Percentiles rank a stretch among this genome's conserved stretches.
phyloP scores from a whole-genome alignment of 2,329 filamentous ascomycete species.

The Sclerotinia sclerotiorum region DNA sequence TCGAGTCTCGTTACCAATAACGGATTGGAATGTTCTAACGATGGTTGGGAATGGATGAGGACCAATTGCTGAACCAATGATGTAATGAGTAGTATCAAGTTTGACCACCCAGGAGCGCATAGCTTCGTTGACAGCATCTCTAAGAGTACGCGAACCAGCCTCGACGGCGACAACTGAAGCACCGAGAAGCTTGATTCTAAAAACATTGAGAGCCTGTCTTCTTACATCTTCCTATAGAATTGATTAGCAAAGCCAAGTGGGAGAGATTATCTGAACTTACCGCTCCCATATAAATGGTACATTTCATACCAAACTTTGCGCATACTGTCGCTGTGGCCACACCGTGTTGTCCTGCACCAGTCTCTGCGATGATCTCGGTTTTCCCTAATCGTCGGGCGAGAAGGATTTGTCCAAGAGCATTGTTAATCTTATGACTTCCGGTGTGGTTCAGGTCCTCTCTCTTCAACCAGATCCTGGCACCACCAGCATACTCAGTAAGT shows the following conservation, averaged over 20 bases:
- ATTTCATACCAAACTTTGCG: constrained; percentile 97
- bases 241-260: constrained; percentile 10
- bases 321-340: constrained; percentile 97
- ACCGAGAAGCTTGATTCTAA: constrained; percentile 95
- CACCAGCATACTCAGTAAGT: constrained; percentile 83
- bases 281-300: constrained; percentile 96
- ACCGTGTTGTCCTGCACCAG: constrained; percentile 94
- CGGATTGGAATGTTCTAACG: constrained; percentile 93
- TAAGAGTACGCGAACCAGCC: constrained; percentile 78
- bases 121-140: constrained; percentile 92
- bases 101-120: constrained; percentile 91
- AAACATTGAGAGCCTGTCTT: constrained; percentile 94
- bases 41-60: constrained; percentile 98
- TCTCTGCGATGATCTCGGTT: constrained; percentile 96
- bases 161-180: constrained; percentile 92
- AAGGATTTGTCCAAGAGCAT: constrained; percentile 89
- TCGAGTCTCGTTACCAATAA: constrained; percentile 95
- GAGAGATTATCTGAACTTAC: constrained; percentile 32
- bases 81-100: constrained; percentile 94
- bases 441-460: constrained; percentile 97
- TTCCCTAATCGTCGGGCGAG: constrained; percentile 85
- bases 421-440: constrained; percentile 99
- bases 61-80: constrained; percentile 95
- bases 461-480: constrained; percentile 97
- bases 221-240: constrained; percentile 74